Conservation (phyloP, 2,329 filamentous ascomycete genomes). For the Myriosclerotinia curreyana region DNA sequence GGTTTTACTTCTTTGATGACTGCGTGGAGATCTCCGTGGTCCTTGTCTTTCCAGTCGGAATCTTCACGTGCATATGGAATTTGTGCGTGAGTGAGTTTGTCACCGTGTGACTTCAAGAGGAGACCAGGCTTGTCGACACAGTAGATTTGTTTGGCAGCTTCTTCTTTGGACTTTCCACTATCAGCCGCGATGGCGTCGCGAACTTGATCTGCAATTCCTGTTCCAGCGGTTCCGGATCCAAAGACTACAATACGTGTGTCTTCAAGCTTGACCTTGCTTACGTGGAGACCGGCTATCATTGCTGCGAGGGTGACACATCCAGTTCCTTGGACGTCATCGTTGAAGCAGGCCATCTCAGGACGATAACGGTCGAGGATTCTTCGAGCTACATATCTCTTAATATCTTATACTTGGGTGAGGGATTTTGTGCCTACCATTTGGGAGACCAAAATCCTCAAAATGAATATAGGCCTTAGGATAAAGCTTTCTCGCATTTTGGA, state of each 20-base stretch:
- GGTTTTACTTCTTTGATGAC: constrained; percentile 71
- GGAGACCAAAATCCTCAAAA: constrained; percentile 83
- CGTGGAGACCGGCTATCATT: constrained; percentile 71
- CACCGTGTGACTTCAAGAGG: constrained; percentile 59
- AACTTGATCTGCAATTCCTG: constrained; percentile 82
- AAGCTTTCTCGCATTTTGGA: constrained; percentile 61
- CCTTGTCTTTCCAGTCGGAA: constrained; percentile 58
- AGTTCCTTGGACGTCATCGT: constrained; percentile 87
- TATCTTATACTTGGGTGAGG: not conserved
- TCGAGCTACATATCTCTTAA: constrained; percentile 44
- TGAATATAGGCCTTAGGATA: constrained; percentile 83
- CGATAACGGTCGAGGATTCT: constrained; percentile 75
- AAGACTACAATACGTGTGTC: constrained; percentile 74
- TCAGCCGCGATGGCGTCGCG: constrained; percentile 73
- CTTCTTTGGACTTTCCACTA: constrained; percentile 62
- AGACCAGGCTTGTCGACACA: constrained; percentile 80
- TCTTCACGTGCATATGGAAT: constrained; percentile 62
- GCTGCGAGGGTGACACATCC: constrained; percentile 84
- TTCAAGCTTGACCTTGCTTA: constrained; percentile 61
- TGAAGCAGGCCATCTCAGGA: constrained; percentile 76
- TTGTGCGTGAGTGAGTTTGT: constrained; percentile 65
- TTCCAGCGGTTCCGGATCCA: constrained; percentile 77
- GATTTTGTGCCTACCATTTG: constrained; percentile 52
- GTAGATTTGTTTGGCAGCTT: constrained; percentile 69
- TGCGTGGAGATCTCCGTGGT: constrained; percentile 57